Percentiles rank a stretch among this genome's conserved stretches.
Conservation (phyloP, 495 filamentous ascomycete species). For the Aspergillus nanangensis region DNA sequence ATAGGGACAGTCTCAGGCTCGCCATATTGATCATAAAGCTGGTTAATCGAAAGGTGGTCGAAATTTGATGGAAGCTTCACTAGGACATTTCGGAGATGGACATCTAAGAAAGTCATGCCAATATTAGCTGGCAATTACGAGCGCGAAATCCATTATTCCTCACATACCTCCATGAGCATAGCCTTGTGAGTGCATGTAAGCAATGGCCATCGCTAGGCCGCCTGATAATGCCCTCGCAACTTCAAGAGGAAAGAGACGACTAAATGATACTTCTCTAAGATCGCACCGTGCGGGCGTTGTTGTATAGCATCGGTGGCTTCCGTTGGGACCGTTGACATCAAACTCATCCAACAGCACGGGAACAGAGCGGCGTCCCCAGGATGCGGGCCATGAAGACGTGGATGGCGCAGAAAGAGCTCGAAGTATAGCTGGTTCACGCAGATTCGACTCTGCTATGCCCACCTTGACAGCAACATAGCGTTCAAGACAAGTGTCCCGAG, state of each 20-base stretch:
- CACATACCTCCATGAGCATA: slow-evolving; percentile 30
- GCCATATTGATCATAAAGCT: slow-evolving; percentile 26
- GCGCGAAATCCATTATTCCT: too few relatives aligned
- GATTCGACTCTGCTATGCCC: slow-evolving; percentile 15
- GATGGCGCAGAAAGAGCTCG: slow-evolving; percentile 20
- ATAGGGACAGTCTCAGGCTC: slow-evolving; percentile 16
- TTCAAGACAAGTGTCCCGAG: slow-evolving; percentile 31
- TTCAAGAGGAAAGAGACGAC: slow-evolving; percentile 33
- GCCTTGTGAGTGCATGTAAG: slow-evolving; percentile 28
- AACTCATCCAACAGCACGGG: slow-evolving; percentile 38
- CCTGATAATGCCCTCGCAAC: slow-evolving; percentile 37
- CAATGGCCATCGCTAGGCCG: slow-evolving; percentile 29
- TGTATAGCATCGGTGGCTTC: slow-evolving; percentile 36
- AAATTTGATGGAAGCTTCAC: slow-evolving; percentile 16
- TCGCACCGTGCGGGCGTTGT: slow-evolving; percentile 27
- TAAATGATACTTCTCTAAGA: slow-evolving; percentile 24
- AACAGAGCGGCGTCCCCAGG: too few relatives aligned
- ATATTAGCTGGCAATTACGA: too few relatives aligned
- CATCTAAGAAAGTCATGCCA: too few relatives aligned
- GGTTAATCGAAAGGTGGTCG: slow-evolving; percentile 16
- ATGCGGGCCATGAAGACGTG: too few relatives aligned
- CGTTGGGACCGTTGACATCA: slow-evolving; percentile 36
- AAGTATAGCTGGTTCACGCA: slow-evolving; percentile 19
- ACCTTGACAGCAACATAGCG: slow-evolving; percentile 33
- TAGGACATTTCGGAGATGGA: slow-evolving; percentile 31